Conservation (phyloP, 306 rosid genomes). For the Malus sieversii region DNA sequence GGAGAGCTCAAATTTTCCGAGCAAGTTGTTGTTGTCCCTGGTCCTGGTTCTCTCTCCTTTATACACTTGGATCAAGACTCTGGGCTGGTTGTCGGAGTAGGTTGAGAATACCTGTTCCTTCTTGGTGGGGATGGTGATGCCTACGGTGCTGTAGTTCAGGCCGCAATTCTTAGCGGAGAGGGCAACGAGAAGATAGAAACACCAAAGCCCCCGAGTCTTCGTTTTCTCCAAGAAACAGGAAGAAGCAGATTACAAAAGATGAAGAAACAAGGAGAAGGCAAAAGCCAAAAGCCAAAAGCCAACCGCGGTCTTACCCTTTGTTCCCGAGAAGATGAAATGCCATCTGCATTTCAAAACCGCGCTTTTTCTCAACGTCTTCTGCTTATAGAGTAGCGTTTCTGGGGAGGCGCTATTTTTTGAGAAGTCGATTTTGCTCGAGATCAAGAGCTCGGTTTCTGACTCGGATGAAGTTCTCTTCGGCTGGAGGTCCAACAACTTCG, state of each 20-base stretch:
- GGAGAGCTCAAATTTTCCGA: no score
- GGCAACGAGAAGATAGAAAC: background rate
- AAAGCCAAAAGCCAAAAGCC: background rate
- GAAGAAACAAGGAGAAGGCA: background rate
- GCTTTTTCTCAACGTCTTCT: constrained; percentile 3
- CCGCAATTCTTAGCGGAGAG: no score
- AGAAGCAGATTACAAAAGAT: background rate
- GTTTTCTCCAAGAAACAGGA: background rate
- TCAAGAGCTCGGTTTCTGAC: constrained; percentile 24
- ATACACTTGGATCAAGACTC: no score
- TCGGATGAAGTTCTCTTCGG: constrained; percentile 19
- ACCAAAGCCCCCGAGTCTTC: background rate
- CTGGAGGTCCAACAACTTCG: constrained; percentile 7
- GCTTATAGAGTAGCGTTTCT: background rate
- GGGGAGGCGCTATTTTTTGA: constrained; percentile 3
- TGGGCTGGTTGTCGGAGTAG: no score
- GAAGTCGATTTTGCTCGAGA: constrained; percentile 21
- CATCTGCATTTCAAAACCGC: background rate
- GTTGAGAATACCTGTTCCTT: no score
- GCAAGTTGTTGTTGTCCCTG: no score
- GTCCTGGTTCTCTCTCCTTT: no score
- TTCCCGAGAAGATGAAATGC: constrained; percentile 26
- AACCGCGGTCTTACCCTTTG: background rate
- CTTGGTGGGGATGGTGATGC: no score
- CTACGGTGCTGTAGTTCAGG: no score